phyloP scores from a whole-genome alignment of 2,329 filamentous ascomycete genomes.

The Calycina herbarum region DNA sequence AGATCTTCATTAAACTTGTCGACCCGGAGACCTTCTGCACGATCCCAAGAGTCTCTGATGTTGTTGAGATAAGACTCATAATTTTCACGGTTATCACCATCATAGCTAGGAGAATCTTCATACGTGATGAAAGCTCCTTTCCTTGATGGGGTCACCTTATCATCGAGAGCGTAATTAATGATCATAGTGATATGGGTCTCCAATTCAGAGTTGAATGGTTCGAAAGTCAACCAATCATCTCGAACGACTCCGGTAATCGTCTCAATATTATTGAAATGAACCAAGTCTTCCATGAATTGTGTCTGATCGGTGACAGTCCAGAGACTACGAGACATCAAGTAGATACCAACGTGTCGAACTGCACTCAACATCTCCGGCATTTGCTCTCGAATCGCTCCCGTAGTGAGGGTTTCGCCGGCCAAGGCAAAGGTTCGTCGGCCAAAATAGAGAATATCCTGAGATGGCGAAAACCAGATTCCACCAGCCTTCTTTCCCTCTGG shows the following conservation, averaged over 20 bases:
- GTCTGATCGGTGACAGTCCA: too few species aligned
- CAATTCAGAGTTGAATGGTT: background rate
- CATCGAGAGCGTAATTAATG: background rate
- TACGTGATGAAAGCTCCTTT: too few species aligned
- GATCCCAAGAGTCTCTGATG: background rate
- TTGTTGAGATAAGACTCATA: too few species aligned
- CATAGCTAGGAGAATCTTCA: too few species aligned
- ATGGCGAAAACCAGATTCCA: background rate
- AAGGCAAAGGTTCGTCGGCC: background rate
- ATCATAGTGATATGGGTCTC: background rate
- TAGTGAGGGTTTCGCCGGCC: background rate
- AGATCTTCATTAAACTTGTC: background rate
- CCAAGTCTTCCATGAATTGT: too few species aligned
- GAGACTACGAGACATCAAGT: background rate
- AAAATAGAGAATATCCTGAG: background rate
- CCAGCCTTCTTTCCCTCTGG: background rate
- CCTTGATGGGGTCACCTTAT: background rate
- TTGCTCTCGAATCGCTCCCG: background rate
- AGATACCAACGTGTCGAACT: background rate
- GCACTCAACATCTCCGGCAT: background rate
- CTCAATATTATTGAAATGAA: background rate
- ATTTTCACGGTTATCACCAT: too few species aligned
- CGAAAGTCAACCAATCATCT: background rate
- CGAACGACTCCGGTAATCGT: background rate
- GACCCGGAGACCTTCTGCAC: background rate